Base-by-base conservation (phyloP, 495 filamentous ascomycete species). In the Chaetomium cochliodes region DNA sequence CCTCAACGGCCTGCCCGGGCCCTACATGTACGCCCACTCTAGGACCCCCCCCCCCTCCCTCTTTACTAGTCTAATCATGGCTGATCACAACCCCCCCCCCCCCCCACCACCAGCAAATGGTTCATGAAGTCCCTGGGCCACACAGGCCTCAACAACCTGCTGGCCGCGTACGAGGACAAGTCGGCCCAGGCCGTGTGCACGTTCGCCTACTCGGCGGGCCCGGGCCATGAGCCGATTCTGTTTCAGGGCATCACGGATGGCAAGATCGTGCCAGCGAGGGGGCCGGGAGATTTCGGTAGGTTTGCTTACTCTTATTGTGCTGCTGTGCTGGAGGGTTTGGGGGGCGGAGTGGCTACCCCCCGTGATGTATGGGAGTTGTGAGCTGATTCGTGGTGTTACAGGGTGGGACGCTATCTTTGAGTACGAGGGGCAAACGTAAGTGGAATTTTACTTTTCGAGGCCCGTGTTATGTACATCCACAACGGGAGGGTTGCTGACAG, bases 341-440 rank as follows among this genome's bases (percentile, higher is more conserved):
- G 33, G 33, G 3, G 33, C 7, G 33, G 9, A 8, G 33, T 37
- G 33, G 9, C 11, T 8, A 37, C 33, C 11, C 28, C 3, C 2
- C 33, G 33, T 37, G 33, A 11, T 37, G 33, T 30, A 6, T 30
- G 28, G 6, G 33, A 12, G 33, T 37, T 37, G 9, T 6, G 5
- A 9, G 33, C 33, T 37, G 11, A 37, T 37, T 12, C 33, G 33
- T 11, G 33, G 33, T 37, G 33, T 12, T 37, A 37, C 33, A 92
- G 92, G 92, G 15, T 98, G 96, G 94, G 94, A 99, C 73, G 86
- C 96, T 0, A 90, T 96, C 55, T 99, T 99, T 69, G 94, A 99
- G 78, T 93, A 94, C 69, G 85, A 93, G 67, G 93, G 93, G 54
- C 78, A 92, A 77, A 98, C 94, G 77, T 98, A 77, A 76, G 84